Conservation (phyloP, 768 basidiomycete species). For the Tylopilus rubrobrunneus region DNA sequence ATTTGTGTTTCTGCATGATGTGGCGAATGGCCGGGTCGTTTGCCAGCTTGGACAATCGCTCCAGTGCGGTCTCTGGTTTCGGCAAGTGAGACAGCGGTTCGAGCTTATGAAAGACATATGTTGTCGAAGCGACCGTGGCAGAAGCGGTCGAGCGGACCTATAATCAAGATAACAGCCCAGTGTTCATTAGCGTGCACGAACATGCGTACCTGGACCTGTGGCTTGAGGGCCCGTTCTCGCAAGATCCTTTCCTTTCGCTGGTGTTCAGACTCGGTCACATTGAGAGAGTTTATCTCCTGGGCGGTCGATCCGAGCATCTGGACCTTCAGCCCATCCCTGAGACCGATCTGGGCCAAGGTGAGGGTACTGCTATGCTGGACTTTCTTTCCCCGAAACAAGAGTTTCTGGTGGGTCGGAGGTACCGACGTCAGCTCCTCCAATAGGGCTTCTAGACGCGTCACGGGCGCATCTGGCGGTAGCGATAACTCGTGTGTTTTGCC, state of each 20-base stretch:
- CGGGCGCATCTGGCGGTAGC: conserved; percentile 45
- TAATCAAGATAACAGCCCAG: neutral
- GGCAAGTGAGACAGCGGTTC: conserved; percentile 64
- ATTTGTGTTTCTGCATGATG: conserved; percentile 67
- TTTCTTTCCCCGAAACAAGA: conserved; percentile 69
- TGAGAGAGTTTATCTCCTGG: conserved; percentile 52
- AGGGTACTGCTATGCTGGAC: conserved; percentile 26
- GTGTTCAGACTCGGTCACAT: conserved; percentile 54
- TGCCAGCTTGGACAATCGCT: conserved; percentile 54
- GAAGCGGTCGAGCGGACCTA: conserved; percentile 58
- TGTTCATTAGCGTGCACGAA: neutral
- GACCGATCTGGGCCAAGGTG: conserved; percentile 44
- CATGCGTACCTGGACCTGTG: conserved; percentile 52
- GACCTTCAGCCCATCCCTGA: conserved; percentile 62
- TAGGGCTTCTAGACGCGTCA: conserved; percentile 46
- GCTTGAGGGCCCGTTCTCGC: conserved; percentile 53
- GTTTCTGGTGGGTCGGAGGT: conserved; percentile 63
- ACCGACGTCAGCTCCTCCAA: conserved; percentile 65
- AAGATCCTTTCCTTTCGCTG: conserved; percentile 55
- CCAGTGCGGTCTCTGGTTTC: conserved; percentile 51
- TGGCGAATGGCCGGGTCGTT: conserved; percentile 69
- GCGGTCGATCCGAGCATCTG: conserved; percentile 68
- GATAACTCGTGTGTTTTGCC: conserved; percentile 47
- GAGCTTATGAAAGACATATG: conserved; percentile 63
- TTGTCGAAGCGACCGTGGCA: conserved; percentile 33